Evolutionary conservation across 768 basidiomycete species (phyloP).

Genomic region (Panus rudis): DNA sequence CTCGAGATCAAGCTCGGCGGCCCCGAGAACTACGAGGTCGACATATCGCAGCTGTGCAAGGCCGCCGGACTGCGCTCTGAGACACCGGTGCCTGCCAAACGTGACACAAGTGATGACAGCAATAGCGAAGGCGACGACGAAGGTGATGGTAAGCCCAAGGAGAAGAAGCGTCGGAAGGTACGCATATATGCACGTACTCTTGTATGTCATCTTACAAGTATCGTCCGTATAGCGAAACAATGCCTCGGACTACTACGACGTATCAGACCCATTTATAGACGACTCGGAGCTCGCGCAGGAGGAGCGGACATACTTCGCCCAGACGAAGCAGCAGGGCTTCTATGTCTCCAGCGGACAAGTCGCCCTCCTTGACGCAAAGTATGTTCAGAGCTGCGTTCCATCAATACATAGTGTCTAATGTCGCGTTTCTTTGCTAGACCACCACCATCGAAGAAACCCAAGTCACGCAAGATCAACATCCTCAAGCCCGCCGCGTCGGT

Average conservation of each 20-base stretch:
- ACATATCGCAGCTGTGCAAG: conserved; percentile 51
- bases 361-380: conserved; percentile 75
- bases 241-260: conserved; percentile 80
- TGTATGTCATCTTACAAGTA: not conserved
- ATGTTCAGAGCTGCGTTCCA: conserved; percentile 26
- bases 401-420: not conserved
- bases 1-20: conserved; percentile 67
- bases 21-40: conserved; percentile 68
- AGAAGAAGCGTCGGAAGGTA: conserved; percentile 29
- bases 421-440: conserved; percentile 29
- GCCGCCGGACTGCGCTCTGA: conserved; percentile 57
- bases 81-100: conserved; percentile 41
- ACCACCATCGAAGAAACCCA: conserved; percentile 61
- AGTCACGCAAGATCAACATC: conserved; percentile 47
- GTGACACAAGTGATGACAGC: conserved; percentile 46
- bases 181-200: conserved; percentile 6
- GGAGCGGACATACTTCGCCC: conserved; percentile 83
- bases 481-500: conserved; percentile 23
- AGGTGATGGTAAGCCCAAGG: conserved; percentile 28
- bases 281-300: conserved; percentile 91
- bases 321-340: conserved; percentile 90
- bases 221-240: conserved; percentile 33
- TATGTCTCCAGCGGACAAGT: conserved; percentile 88
- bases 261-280: conserved; percentile 92
- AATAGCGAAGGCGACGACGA: conserved; percentile 38